Evolutionary conservation across 2,329 filamentous ascomycete genomes (phyloP).

Genomic region (Exophiala oligosperma): DNA sequence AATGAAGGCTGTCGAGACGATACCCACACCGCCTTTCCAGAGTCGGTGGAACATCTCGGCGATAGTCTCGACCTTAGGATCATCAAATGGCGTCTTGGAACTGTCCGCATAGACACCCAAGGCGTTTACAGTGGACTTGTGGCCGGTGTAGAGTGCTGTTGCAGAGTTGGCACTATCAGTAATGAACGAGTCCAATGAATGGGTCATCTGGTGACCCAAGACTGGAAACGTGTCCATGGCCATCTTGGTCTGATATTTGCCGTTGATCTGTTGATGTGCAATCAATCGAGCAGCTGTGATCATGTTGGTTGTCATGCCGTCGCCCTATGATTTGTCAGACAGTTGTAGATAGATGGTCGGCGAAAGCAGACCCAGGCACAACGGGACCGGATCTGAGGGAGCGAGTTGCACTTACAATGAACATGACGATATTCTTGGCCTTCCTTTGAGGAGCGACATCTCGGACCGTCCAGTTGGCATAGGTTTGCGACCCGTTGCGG

Average conservation of each 20-base stretch:
- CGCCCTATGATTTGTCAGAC: conserved; percentile 38
- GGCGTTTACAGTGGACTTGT: conserved; percentile 81
- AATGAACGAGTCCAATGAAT: conserved; percentile 81
- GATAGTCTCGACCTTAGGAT: conserved; percentile 84
- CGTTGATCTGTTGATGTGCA: conserved; percentile 79
- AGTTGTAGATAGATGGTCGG: no score
- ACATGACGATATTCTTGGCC: conserved; percentile 83
- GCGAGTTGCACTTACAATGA: conserved; percentile 55
- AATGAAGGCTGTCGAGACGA: conserved; percentile 78
- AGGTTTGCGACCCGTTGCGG: conserved; percentile 70
- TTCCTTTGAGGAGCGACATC: conserved; percentile 68
- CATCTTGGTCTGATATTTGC: conserved; percentile 75
- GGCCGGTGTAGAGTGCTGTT: conserved; percentile 76
- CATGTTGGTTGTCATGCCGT: conserved; percentile 57
- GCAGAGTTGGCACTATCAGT: conserved; percentile 86
- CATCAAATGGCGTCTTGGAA: conserved; percentile 70
- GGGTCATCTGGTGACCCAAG: conserved; percentile 86
- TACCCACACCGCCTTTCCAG: conserved; percentile 59
- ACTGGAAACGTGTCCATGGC: conserved; percentile 81
- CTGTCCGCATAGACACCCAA: conserved; percentile 81
- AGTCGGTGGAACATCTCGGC: conserved; percentile 69
- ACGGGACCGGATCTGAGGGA: no score
- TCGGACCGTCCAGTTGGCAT: conserved; percentile 74
- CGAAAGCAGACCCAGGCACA: no score
- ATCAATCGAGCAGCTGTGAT: conserved; percentile 72